Base-by-base conservation (phyloP, 768 basidiomycete genomes). In the Lactarius vividus region DNA sequence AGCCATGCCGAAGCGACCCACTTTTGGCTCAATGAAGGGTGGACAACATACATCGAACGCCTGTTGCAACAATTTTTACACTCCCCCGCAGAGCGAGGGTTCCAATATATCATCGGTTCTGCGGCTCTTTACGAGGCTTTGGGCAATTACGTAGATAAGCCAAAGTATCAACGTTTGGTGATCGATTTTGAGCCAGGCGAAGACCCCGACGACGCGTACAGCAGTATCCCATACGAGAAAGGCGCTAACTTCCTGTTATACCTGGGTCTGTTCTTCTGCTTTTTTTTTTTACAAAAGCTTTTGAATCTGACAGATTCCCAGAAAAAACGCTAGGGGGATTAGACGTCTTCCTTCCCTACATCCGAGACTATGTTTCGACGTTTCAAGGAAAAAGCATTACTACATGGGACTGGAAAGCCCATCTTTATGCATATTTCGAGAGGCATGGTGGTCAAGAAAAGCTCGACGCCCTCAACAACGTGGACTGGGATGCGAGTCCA, bases 11-110 rank as follows among this genome's bases (percentile, higher is more conserved):
- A 92, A 68, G 85, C 90, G 0, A 84, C 85, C 0, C 89, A 92
- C 75, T 93, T 92, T 77, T 93, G 91, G 91, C 84, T 94, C 44
- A 94, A 94, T 74, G 91, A 95, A 79, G 90, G 94, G 31, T 96
- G 92, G 89, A 97, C 96, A 37, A 95, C 92, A 0, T 98, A 95
- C 73, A 87, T 92, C 35, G 96, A 98, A 74, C 87, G 94, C 18
- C 77, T 96, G 9, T 79, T 96, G 54, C 85, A 85, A 57, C 82
- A 87, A 68, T 77, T 81, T 54, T 79, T 94, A 3, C 85, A 92
- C 73, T 84, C 89, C 0, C 85, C 90, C 20, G 86, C 87, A 2
- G 85, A 88, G 58, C 87, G 94, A 52, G 92, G 86, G 20, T 91
- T 98, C 72, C 85, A 86, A 9, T 96, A 82, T 75, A 78, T 92